Base-by-base conservation (phyloP, 1,139 yeast species). In the Pneumocystis sp. region DNA sequence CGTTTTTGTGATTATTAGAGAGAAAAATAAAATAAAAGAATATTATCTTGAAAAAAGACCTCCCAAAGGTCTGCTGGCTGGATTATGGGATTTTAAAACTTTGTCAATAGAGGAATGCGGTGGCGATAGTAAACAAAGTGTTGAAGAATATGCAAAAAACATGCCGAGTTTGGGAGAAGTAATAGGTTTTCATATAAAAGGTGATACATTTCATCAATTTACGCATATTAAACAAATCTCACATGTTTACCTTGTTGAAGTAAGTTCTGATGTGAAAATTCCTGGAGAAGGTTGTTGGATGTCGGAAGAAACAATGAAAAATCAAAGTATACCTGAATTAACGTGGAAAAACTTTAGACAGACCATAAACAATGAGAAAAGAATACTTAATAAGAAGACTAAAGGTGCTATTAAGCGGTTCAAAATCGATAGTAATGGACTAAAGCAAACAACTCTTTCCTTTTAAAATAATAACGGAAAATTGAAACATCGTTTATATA, bases 31-130 rank as follows among this genome's bases (percentile, higher is more conserved):
- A 21, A 19, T 44, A 21, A 44, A 44, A 5, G 63, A 60, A 4
- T 40, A 61, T 29, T 59, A 63, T 37, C 56, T 64, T 25, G 57
- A 63, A 37, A 65, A 66, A 61, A 63, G 67, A 31, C 66, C 66
- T 21, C 59, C 62, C 10, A 65, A 59, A 19, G 68, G 68, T n/a
- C 63, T 66, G 21, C 59, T 66, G 19, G 68, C 68, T 2, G 68
- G 68, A 31, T 57, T 66, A n/a, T 66, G 44, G 61, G 68, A 66
- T 59, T 65, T 66, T 59, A 66, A 65, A 15, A 65, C 68, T 8
- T 29, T 63, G 4, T 34, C 64, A 1, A 39, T 63, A 35, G 65
- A 59, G 29, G 61, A 40, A 15, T 61, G 63, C 7, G 8, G 17
- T 7, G 19, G 19, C 7, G 10, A 44, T 44, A 21, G 19, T 19